phyloP scores from a whole-genome alignment of 441 rosid genomes.

The Geranium incanum region DNA sequence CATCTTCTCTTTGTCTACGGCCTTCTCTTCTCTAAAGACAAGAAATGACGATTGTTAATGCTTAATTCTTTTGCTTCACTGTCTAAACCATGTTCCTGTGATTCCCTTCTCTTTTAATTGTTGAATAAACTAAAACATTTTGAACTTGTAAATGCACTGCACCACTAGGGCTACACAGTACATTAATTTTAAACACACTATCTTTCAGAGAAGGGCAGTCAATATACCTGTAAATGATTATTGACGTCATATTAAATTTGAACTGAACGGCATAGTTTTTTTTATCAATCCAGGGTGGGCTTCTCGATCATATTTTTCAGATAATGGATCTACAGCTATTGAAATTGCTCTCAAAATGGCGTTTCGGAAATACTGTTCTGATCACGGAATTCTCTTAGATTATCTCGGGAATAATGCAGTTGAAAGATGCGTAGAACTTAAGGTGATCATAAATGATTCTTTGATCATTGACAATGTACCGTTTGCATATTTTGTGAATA shows the following conservation, averaged over 20 bases:
- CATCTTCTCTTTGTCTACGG: not conserved
- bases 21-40: not conserved
- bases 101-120: not conserved
- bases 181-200: not conserved
- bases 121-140: not conserved
- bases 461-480: conserved; percentile 4
- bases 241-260: not conserved
- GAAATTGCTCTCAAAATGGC: conserved; percentile 97
- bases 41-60: not conserved
- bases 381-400: conserved; percentile 39
- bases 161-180: not conserved
- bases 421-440: conserved; percentile 37
- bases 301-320: conserved; percentile 73
- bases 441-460: conserved; percentile 37
- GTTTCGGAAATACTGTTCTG: conserved; percentile 66
- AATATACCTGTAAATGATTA: not conserved
- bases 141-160: not conserved
- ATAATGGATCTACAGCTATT: conserved; percentile 89
- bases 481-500: conserved; percentile 2
- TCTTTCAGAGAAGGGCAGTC: not conserved
- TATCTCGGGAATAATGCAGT: conserved; percentile 22
- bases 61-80: not conserved
- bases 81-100: not conserved
- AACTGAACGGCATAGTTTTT: conserved; percentile 16
- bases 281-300: conserved; percentile 67